These are phyloP conservation scores for Prillingera fragicola DNA, from an alignment of 1,284 basidiomycete species.

Conservation along the genomic window DNA sequence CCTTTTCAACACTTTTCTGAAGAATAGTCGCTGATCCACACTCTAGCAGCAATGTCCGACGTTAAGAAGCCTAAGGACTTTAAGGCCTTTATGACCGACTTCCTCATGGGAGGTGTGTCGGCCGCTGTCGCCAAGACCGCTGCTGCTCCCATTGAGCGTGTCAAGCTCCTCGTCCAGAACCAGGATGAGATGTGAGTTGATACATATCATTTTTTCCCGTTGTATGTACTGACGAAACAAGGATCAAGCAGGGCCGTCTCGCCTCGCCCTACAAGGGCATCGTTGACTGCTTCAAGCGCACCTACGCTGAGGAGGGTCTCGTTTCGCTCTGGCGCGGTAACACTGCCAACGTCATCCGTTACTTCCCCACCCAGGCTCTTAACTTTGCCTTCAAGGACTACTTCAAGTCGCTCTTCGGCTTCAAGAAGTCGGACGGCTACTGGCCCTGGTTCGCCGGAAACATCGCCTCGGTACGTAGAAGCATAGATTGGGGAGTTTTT, in stretches of 20 bases:
- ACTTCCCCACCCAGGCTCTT: conserved; percentile 93
- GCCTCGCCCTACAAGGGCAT: conserved; percentile 89
- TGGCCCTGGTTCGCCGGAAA: conserved; percentile 88
- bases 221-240: conserved; percentile 20
- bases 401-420: conserved; percentile 90
- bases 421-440: conserved; percentile 83
- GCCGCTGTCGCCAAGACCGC: conserved; percentile 91
- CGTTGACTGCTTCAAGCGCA: conserved; percentile 77
- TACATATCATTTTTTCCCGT: conserved; percentile 30
- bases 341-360: conserved; percentile 96
- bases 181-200: conserved; percentile 56
- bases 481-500: not conserved
- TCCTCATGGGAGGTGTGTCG: conserved; percentile 50
- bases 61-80: conserved; percentile 48
- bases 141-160: conserved; percentile 97
- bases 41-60: conserved; percentile 34
- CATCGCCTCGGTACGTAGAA: conserved; percentile 60
- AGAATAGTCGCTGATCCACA: not conserved
- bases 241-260: conserved; percentile 95
- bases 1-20: not conserved
- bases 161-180: conserved; percentile 96
- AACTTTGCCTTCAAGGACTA: conserved; percentile 98
- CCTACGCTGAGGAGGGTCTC: conserved; percentile 84
- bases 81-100: conserved; percentile 48
- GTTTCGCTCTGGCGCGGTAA: conserved; percentile 91